phyloP scores from a whole-genome alignment of 768 basidiomycete species.

The Trametes villosa region DNA sequence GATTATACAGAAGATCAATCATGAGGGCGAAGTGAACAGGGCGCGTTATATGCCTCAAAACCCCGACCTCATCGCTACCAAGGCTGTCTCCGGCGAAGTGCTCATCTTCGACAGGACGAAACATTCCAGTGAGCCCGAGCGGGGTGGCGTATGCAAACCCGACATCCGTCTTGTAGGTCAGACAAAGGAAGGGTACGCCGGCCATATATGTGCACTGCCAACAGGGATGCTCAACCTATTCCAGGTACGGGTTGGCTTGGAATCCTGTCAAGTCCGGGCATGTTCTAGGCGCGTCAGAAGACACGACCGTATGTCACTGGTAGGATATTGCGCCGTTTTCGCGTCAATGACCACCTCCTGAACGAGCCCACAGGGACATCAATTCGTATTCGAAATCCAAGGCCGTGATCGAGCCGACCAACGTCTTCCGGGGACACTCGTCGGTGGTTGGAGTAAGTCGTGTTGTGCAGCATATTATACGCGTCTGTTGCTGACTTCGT shows the following conservation, averaged over 20 bases:
- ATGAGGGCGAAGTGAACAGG: conserved; percentile 93
- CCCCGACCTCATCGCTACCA: conserved; percentile 95
- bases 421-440: conserved; percentile 84
- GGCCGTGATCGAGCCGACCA: conserved; percentile 80
- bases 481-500: conserved; percentile 8
- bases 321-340: conserved; percentile 37
- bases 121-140: conserved; percentile 91
- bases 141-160: conserved; percentile 82
- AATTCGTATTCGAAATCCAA: conserved; percentile 85
- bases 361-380: conserved; percentile 71
- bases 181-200: conserved; percentile 83
- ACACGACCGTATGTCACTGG: conserved; percentile 96
- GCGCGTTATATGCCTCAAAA: conserved; percentile 99
- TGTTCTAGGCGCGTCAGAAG: conserved; percentile 91
- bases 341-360: background rate
- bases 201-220: conserved; percentile 19
- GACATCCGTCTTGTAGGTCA: conserved; percentile 92
- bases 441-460: conserved; percentile 86
- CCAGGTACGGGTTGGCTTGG: conserved; percentile 93
- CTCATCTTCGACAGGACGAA: conserved; percentile 97
- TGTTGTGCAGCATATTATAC: too few relatives aligned
- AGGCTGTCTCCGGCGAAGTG: conserved; percentile 89
- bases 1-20: conserved; percentile 93
- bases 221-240: background rate
- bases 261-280: conserved; percentile 82